Base-by-base conservation (phyloP, 345 rosid species). In the Combretum micranthum region DNA sequence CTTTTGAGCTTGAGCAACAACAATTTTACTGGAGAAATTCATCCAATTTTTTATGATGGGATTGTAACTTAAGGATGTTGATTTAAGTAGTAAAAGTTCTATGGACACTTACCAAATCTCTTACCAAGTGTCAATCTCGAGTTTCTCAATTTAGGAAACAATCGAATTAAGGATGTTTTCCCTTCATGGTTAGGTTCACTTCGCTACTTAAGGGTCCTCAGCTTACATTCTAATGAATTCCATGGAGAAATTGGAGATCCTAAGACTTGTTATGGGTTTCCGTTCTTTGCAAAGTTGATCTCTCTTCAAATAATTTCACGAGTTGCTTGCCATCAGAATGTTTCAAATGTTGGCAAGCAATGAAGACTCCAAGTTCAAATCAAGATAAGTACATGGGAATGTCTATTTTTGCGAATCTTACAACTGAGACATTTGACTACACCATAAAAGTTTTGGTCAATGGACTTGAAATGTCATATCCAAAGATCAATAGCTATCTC, bases 101-200 rank as follows among this genome's bases (percentile, higher is more conserved):
- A 18, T 3, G 59, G 59, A 2, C 59, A 22, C 1, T 48, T 56
- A 12, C 59, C 59, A 20, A 56, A 25, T 42, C 59, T 0, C 26
- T 56, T 18, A 12, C 48, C 12, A 19, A 20, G 10, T 56, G 59
- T 26, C 13, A 3, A 56, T 45, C 59, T 56, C 1, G 23, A 19
- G 48, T 53, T 62, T 62, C 66, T 62, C 45, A 55, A 55, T 44
- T 2, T 54, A 16, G 60, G 55, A 44, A 55, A 39, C 42, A 63
- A 63, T 20, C 42, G 1, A 21, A 50, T 64, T 4, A 22, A 8
- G 2, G 69, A 57, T 51, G 52, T 52, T 10, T 64, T 64, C 20
- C 69, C 69, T 18, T 43, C 44, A 2, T 52, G 57, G 63, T 44
- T 64, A 7, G 52, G 57, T 25, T 42, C 20, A 13, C 57, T 64